A percentile compares a stretch with the other conserved stretches of the same genome.
These are phyloP conservation scores for Macrolepiota fuliginosa DNA, from an alignment of 768 basidiomycete species.

Conservation along the genomic window DNA sequence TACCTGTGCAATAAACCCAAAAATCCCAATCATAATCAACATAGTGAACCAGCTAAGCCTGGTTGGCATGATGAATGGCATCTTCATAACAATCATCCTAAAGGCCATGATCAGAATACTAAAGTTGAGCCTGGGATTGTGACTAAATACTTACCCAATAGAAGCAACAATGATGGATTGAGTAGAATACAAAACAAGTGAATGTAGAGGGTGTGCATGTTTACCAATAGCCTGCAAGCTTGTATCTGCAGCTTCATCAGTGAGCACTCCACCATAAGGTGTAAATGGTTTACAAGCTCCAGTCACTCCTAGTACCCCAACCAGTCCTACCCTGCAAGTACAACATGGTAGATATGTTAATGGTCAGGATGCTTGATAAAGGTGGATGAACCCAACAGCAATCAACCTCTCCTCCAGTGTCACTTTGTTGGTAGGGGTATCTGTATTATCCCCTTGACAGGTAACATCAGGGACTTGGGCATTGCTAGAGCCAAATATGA, in stretches of 20 bases:
- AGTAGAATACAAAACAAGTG: slow-evolving; percentile 59
- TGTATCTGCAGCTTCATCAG: slow-evolving; percentile 23
- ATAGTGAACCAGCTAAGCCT: slow-evolving; percentile 37
- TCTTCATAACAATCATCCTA: slow-evolving; percentile 40
- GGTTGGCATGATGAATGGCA: slow-evolving; percentile 41
- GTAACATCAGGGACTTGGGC: not conserved
- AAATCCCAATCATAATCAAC: slow-evolving; percentile 44
- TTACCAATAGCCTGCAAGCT: slow-evolving; percentile 60
- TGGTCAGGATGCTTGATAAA: not conserved
- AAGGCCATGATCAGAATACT: not conserved
- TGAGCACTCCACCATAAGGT: not conserved
- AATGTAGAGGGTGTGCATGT: slow-evolving; percentile 69
- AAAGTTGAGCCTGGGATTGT: not conserved
- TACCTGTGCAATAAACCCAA: slow-evolving; percentile 49
- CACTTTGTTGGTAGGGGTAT: too few relatives aligned
- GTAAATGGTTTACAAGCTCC: slow-evolving; percentile 56
- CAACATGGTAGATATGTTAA: not conserved
- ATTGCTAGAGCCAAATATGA: slow-evolving; percentile 53
- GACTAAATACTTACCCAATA: slow-evolving; percentile 27
- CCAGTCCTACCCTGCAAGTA: slow-evolving; percentile 47
- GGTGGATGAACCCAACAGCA: slow-evolving; percentile 50
- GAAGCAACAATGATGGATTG: slow-evolving; percentile 42
- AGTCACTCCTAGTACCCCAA: slow-evolving; percentile 62
- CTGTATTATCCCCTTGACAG: slow-evolving; percentile 21
- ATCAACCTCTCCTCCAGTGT: slow-evolving; percentile 42